These are phyloP conservation scores for Phyllosticta ampelicida DNA, from an alignment of 2,329 filamentous ascomycete species.

Conservation along the genomic window DNA sequence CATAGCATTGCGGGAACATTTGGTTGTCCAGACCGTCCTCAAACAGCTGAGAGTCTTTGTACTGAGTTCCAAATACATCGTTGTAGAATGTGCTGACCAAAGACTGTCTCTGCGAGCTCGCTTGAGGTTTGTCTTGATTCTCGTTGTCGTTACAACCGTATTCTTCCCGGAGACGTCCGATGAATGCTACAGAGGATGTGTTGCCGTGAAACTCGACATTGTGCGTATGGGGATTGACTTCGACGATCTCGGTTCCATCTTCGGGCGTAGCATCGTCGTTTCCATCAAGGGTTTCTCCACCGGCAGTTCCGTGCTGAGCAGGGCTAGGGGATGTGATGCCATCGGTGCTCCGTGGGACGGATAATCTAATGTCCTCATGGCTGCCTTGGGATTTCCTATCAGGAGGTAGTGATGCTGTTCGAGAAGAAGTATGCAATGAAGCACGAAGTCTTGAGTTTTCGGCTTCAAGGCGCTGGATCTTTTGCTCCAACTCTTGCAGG, in stretches of 20 bases:
- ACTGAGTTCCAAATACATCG: constrained; percentile 28
- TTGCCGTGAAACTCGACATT: constrained; percentile 36
- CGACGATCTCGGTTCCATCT: constrained; percentile 33
- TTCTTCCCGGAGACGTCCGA: constrained; percentile 31
- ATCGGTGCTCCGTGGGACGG: neutral
- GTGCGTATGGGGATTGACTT: constrained; percentile 33
- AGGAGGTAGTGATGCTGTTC: neutral
- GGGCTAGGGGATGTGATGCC: neutral
- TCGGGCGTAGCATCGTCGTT: constrained; percentile 25
- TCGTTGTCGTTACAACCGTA: constrained; percentile 5
- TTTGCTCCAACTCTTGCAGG: neutral
- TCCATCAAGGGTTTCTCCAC: neutral
- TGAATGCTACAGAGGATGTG: constrained; percentile 36
- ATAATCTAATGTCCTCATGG: neutral
- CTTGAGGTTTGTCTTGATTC: constrained; percentile 11
- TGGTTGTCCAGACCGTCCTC: constrained; percentile 15
- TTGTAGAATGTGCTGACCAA: constrained; percentile 38
- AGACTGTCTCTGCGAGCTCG: constrained; percentile 22
- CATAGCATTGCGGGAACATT: constrained; percentile 35
- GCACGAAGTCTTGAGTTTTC: constrained; percentile 15
- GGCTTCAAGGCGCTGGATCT: constrained; percentile 18
- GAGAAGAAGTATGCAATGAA: neutral
- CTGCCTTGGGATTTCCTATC: neutral
- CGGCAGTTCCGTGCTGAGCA: neutral
- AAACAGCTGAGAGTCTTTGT: constrained; percentile 3